phyloP scores from a whole-genome alignment of 108 stramenopile species.

The Craspedostauros australis region DNA sequence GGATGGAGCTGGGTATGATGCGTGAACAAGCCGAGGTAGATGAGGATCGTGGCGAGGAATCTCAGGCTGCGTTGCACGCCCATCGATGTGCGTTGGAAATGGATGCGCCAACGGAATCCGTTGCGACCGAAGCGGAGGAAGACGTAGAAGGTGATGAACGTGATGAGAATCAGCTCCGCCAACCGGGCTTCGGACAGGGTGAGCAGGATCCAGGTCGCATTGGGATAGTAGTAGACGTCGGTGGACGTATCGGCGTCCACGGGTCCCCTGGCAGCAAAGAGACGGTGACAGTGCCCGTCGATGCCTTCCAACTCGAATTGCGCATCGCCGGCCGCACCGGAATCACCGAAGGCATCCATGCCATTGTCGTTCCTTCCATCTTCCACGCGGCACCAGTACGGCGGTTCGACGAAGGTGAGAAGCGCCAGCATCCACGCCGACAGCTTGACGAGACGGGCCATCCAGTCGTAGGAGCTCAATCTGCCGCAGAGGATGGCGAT shows the following conservation, averaged over 20 bases:
- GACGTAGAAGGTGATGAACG: conserved; percentile 25
- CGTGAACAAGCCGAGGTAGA: conserved; percentile 5
- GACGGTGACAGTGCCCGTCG: too few relatives aligned
- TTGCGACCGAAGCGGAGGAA: conserved; percentile 36
- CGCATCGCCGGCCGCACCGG: too few relatives aligned
- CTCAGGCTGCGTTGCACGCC: neutral
- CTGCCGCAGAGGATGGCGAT: conserved; percentile 35
- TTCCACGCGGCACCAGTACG: conserved; percentile 55
- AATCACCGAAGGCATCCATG: conserved; percentile 26
- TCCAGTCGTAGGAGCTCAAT: conserved; percentile 13
- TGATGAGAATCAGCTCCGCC: conserved; percentile 40
- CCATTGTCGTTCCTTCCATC: conserved; percentile 9
- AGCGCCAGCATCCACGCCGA: conserved; percentile 41
- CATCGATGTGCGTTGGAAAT: neutral
- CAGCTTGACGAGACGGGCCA: conserved; percentile 14
- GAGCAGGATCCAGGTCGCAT: conserved; percentile 33
- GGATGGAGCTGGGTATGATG: conserved; percentile 30
- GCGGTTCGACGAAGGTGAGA: conserved; percentile 66
- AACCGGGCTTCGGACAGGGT: conserved; percentile 29
- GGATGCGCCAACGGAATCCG: conserved; percentile 9
- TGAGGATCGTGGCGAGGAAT: neutral
- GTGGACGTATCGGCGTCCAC: conserved; percentile 18
- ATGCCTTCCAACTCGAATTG: conserved; percentile 16
- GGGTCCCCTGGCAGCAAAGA: conserved; percentile 15
- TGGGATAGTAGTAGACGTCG: conserved; percentile 53